phyloP scores from a whole-genome alignment of 148 eudicot genomes.

The Oxyria digyna region DNA sequence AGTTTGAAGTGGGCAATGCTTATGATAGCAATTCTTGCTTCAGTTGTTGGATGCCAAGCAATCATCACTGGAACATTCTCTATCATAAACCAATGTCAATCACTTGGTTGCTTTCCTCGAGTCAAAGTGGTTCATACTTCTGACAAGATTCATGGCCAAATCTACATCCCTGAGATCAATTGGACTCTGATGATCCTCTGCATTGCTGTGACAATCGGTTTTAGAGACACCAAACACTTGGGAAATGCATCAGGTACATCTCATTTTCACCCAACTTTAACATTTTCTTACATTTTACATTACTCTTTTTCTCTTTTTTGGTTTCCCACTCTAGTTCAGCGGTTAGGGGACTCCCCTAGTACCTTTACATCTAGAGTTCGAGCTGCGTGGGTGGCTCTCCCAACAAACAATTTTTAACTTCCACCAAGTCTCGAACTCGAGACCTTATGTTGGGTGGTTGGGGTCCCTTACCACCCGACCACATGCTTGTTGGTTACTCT shows the following conservation, averaged over 20 bases:
- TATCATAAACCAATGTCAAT: conserved; percentile 85
- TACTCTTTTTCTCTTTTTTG: not conserved
- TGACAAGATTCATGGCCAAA: conserved; percentile 85
- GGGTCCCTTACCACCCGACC: no score
- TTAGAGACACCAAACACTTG: conserved; percentile 84
- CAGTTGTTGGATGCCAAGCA: conserved; percentile 92
- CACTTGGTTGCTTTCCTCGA: conserved; percentile 87
- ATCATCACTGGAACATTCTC: conserved; percentile 91
- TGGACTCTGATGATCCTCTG: conserved; percentile 86
- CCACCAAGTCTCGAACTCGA: no score
- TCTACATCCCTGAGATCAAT: conserved; percentile 87
- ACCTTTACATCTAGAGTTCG: no score
- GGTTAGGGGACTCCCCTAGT: no score
- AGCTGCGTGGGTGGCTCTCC: no score
- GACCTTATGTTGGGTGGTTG: no score
- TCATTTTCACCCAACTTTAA: not conserved
- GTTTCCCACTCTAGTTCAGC: no score
- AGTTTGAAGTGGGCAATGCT: conserved; percentile 71
- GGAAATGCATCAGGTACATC: conserved; percentile 83
- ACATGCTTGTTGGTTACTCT: no score
- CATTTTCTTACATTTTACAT: no score
- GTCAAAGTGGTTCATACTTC: conserved; percentile 87
- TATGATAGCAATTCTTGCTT: conserved; percentile 64
- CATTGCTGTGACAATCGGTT: conserved; percentile 79
- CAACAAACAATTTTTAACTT: no score